Evolutionary conservation across 805 yeast species (phyloP).

Genomic region (Wickerhamomyces alni): DNA sequence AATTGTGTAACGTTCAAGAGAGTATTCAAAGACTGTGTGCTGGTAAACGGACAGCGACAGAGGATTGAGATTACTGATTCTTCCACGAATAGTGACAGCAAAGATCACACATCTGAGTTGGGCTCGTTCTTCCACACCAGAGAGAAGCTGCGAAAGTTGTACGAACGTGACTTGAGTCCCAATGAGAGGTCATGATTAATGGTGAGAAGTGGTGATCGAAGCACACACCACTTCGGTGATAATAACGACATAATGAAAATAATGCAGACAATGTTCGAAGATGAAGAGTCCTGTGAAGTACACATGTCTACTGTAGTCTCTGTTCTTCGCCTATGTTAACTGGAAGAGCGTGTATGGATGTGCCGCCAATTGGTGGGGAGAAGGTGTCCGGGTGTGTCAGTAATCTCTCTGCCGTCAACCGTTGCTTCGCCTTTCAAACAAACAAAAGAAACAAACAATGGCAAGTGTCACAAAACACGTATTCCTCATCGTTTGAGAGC

Average conservation of each 20-base stretch:
- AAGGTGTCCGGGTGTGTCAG: not conserved
- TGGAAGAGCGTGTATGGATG: not conserved
- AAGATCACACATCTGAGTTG: conserved; percentile 20
- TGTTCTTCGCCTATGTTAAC: no score
- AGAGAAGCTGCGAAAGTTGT: not conserved
- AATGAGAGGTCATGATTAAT: not conserved
- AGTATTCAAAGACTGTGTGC: conserved; percentile 37
- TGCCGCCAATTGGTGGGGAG: not conserved
- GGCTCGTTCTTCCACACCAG: not conserved
- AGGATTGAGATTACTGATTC: conserved; percentile 33
- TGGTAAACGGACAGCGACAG: conserved; percentile 19
- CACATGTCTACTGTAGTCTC: no score
- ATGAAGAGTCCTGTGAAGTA: no score
- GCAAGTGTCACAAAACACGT: no score
- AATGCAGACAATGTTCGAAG: no score
- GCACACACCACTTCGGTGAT: no score
- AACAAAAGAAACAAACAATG: no score
- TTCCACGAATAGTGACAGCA: conserved; percentile 22
- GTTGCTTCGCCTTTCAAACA: no score
- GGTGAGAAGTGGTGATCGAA: no score
- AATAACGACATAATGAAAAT: no score
- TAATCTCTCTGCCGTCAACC: no score
- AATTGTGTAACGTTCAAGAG: conserved; percentile 45
- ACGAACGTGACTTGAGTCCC: not conserved
- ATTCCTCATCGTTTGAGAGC: no score